phyloP scores from a whole-genome alignment of 1,284 basidiomycete genomes.

The Malassezia caprae region DNA sequence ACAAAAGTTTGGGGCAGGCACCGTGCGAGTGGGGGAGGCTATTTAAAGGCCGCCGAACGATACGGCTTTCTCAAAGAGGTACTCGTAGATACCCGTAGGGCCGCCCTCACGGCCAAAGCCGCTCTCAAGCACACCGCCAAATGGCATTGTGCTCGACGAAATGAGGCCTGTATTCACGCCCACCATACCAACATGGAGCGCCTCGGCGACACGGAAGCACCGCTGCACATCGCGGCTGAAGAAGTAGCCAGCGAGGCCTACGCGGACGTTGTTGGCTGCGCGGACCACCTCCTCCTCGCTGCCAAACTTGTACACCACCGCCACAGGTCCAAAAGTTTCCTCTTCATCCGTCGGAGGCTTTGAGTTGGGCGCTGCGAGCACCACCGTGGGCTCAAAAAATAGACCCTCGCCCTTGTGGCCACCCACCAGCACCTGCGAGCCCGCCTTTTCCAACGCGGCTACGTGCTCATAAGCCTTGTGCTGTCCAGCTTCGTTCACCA shows the following conservation, averaged over 20 bases:
- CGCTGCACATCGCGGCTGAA: conserved; percentile 65
- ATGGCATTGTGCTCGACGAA: conserved; percentile 50
- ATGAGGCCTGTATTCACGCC: conserved; percentile 53
- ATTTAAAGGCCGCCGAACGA: conserved; percentile 22
- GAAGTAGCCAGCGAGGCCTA: conserved; percentile 63
- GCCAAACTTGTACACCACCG: conserved; percentile 63
- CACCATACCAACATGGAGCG: conserved; percentile 91
- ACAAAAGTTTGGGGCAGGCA: neutral
- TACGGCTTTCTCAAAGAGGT: conserved; percentile 42
- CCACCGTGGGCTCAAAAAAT: conserved; percentile 79
- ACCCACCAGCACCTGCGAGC: conserved; percentile 78
- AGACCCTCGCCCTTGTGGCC: conserved; percentile 59
- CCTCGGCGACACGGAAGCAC: conserved; percentile 95
- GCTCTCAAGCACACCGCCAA: conserved; percentile 84
- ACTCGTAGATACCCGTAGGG: conserved; percentile 72
- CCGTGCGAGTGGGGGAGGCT: neutral
- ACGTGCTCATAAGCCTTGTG: conserved; percentile 81
- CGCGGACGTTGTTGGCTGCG: conserved; percentile 70
- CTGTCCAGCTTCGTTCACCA: conserved; percentile 76
- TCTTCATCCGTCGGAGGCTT: conserved; percentile 59
- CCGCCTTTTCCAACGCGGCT: conserved; percentile 67
- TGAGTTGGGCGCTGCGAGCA: conserved; percentile 50
- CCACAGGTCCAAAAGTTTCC: conserved; percentile 49
- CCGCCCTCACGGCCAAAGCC: conserved; percentile 54
- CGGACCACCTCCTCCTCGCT: conserved; percentile 83